phyloP scores from a whole-genome alignment of 2,329 filamentous ascomycete species.

The Cyphellophora europaea region DNA sequence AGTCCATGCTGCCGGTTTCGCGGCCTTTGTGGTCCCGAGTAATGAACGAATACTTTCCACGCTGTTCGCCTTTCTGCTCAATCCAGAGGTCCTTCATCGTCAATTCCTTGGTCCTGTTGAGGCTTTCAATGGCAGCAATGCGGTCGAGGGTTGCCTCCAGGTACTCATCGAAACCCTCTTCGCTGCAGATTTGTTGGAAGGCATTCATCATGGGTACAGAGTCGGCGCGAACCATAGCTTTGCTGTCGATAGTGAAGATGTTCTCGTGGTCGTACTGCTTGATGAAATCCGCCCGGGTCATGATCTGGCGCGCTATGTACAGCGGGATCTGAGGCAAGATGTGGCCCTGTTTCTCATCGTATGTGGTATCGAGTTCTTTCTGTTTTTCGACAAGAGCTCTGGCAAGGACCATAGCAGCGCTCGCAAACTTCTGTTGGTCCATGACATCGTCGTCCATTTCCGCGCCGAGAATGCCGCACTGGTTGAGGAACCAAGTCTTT shows the following conservation, averaged over 20 bases:
- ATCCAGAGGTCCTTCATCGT: slow-evolving; percentile 91
- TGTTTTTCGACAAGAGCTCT: slow-evolving; percentile 82
- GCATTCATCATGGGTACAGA: slow-evolving; percentile 94
- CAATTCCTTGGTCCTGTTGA: slow-evolving; percentile 87
- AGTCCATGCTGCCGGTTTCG: slow-evolving; percentile 37
- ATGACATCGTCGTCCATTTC: slow-evolving; percentile 96
- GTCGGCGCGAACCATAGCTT: slow-evolving; percentile 80
- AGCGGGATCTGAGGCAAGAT: slow-evolving; percentile 71
- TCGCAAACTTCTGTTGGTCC: slow-evolving; percentile 93
- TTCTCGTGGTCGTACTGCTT: slow-evolving; percentile 87
- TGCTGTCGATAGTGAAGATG: slow-evolving; percentile 85
- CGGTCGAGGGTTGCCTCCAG: slow-evolving; percentile 74
- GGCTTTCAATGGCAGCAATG: slow-evolving; percentile 84
- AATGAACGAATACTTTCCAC: slow-evolving; percentile 63
- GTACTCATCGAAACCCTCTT: slow-evolving; percentile 71
- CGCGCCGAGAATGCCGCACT: slow-evolving; percentile 65
- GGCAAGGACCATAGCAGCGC: slow-evolving; percentile 87
- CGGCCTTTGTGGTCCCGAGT: slow-evolving; percentile 38
- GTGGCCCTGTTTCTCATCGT: slow-evolving; percentile 59
- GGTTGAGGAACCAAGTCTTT: slow-evolving; percentile 71
- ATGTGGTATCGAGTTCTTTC: slow-evolving; percentile 54
- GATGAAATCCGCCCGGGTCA: slow-evolving; percentile 94
- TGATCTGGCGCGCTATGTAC: slow-evolving; percentile 78
- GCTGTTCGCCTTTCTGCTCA: slow-evolving; percentile 30
- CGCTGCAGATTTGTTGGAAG: slow-evolving; percentile 70